Percentiles rank a stretch among this genome's conserved stretches.
Evolutionary conservation across 106 monocot species (phyloP).

Genomic region (Platanthera guangdongensis): DNA sequence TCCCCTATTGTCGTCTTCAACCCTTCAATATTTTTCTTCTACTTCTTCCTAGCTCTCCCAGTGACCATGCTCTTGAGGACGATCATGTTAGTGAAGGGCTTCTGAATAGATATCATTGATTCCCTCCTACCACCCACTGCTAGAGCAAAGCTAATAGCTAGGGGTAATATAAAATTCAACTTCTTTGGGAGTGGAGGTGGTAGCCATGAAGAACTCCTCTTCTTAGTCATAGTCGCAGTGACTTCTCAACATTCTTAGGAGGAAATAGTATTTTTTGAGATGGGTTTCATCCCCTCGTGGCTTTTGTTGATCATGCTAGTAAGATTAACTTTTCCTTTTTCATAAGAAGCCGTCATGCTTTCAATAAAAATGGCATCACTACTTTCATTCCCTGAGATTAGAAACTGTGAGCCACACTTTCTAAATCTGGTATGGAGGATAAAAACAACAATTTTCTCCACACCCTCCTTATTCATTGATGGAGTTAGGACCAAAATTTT

Average conservation of each 20-base stretch:
- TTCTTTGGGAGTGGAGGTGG: background rate
- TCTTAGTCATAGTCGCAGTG: background rate
- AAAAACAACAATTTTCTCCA: background rate
- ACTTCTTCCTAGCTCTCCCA: background rate
- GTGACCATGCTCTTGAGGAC: background rate
- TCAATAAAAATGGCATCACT: background rate
- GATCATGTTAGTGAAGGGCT: background rate
- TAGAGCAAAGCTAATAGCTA: background rate
- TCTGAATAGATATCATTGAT: background rate
- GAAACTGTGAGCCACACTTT: background rate
- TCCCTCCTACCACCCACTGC: background rate
- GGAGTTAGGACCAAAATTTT: background rate
- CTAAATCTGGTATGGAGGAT: background rate
- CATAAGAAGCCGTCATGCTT: background rate
- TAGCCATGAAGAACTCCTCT: background rate
- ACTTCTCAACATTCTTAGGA: background rate
- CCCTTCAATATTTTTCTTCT: no score
- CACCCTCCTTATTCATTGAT: background rate
- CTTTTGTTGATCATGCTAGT: background rate
- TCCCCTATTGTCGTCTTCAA: no score
- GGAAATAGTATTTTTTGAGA: background rate
- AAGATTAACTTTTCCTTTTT: background rate
- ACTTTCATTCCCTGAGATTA: background rate
- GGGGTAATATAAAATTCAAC: background rate
- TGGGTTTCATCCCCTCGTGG: background rate